Evolutionary conservation across 1,284 basidiomycete species (phyloP), one percentile per base, ranked within the genome.

Genomic region (Moniliella sp.): DNA sequence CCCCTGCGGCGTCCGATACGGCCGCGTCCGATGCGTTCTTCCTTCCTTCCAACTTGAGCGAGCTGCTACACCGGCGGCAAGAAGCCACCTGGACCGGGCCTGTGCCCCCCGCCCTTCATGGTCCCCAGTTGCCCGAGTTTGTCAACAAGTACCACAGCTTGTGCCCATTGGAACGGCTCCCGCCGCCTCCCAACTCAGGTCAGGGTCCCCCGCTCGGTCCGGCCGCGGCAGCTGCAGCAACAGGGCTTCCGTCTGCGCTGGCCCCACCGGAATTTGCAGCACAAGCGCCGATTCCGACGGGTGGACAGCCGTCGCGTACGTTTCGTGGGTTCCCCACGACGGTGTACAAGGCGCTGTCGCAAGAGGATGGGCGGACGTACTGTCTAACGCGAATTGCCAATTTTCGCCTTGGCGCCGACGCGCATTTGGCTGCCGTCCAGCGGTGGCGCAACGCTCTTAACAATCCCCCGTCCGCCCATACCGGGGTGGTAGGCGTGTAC

Each of bases 141-240:
- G 62, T 91, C 5, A 80, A 86, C 50, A 81, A 80, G 1, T 93
- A 93, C 53, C 82, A 93, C 57, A 75, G 76, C 0, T 69, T 93
- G 7, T 70, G 77, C 2, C 78, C 78, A 0, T 66, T 94, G 2
- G 80, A 83, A 57, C 31, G n/a, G n/a, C n/a, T n/a, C n/a, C n/a
- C n/a, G n/a, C n/a, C n/a, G n/a, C n/a, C n/a, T n/a, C n/a, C n/a
- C n/a, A n/a, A n/a, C n/a, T n/a, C n/a, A n/a, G n/a, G n/a, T n/a
- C n/a, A n/a, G n/a, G n/a, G n/a, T n/a, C n/a, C n/a, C n/a, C n/a
- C n/a, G n/a, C n/a, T n/a, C n/a, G 31, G 25, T n/a, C 16, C 31
- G 2, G 19, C 21, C 18, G 19, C 23, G 13, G 31, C 21, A 13
- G 11, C 31, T 8, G 2, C 18, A 5, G 31, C 31, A 3, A 25